Conservation (phyloP, 768 basidiomycete species). For the Cystofilobasidium capitatum region DNA sequence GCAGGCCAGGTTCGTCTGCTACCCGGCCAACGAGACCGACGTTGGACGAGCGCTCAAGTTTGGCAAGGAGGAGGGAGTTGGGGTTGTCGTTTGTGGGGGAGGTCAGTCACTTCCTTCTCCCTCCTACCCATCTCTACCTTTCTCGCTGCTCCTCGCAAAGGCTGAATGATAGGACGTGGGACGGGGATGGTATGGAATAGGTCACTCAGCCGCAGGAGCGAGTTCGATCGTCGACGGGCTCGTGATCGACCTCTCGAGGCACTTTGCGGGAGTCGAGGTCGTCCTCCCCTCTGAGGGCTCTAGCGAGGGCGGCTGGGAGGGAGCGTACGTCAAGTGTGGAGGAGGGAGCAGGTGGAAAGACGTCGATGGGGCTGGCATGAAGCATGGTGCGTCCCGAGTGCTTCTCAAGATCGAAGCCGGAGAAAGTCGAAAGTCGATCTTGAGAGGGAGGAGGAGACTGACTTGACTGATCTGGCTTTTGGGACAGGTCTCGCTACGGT, state of each 20-base stretch:
- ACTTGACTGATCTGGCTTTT: background rate
- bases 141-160: background rate
- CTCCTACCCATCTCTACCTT: background rate
- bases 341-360: background rate
- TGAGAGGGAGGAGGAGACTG: background rate
- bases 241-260: slow-evolving; percentile 4
- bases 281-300: background rate
- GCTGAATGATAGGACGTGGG: too few species aligned
- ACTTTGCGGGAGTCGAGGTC: background rate
- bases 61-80: background rate
- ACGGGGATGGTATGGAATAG: too few species aligned
- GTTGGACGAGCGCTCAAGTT: background rate
- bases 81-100: background rate
- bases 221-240: background rate
- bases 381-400: background rate
- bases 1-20: slow-evolving; percentile 2
- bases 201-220: background rate
- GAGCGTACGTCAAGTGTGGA: slow-evolving; percentile 7
- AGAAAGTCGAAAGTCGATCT: background rate
- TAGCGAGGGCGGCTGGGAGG: background rate
- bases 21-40: background rate
- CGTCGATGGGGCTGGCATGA: background rate
- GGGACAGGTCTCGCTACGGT: background rate
- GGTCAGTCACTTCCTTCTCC: background rate
- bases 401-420: background rate